These are phyloP conservation scores for Trypanosomatidae sp. DNA, from an alignment of 208 protist genomes.

Conservation along the genomic window DNA sequence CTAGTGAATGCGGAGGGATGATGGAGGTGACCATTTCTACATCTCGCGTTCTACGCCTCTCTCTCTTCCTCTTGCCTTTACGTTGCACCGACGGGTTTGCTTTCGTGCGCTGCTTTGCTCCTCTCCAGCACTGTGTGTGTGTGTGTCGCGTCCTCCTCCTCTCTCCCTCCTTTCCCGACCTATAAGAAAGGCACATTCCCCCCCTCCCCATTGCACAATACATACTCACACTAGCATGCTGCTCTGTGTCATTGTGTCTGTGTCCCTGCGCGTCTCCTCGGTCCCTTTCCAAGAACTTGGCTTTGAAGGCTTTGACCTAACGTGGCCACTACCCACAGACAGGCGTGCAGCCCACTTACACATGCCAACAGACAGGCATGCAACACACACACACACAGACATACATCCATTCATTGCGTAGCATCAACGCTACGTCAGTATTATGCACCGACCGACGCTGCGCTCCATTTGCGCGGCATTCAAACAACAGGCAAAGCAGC, in stretches of 20 bases:
- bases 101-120: neutral
- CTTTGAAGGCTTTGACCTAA: neutral
- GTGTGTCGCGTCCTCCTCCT: neutral
- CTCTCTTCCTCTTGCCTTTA: neutral
- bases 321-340: neutral
- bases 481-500: neutral
- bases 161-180: neutral
- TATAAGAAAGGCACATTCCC: neutral
- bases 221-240: neutral
- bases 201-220: neutral
- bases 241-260: neutral
- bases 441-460: neutral
- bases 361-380: neutral
- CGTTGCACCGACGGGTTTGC: neutral
- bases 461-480: neutral
- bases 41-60: neutral
- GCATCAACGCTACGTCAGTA: neutral
- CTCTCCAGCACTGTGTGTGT: neutral
- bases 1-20: too few relatives aligned
- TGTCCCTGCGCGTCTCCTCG: neutral
- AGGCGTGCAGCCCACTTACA: neutral
- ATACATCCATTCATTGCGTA: neutral
- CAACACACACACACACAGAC: neutral
- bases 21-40: neutral
- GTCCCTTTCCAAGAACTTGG: neutral